Evolutionary conservation across 306 rosid genomes (phyloP).

Genomic region (Cajanus cajan): DNA sequence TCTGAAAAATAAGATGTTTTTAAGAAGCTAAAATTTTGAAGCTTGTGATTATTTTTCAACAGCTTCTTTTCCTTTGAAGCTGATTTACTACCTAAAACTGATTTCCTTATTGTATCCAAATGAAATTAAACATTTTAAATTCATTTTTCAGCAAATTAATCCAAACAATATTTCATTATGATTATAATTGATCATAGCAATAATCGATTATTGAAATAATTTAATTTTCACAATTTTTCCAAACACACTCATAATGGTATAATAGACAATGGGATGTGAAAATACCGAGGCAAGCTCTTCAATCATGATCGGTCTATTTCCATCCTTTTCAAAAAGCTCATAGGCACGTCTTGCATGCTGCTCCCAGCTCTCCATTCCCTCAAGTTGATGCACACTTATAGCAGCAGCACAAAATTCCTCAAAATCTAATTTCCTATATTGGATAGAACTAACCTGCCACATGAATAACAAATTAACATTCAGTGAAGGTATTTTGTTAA

Average conservation of each 20-base stretch:
- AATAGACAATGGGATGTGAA: neutral
- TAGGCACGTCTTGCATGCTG: constrained; percentile 81
- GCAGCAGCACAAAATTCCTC: constrained; percentile 94
- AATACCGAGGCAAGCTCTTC: constrained; percentile 90
- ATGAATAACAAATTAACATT: neutral
- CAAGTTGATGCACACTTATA: constrained; percentile 80
- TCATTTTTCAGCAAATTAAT: no score
- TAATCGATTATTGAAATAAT: no score
- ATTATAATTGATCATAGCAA: no score
- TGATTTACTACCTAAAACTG: no score
- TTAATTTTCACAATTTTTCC: no score
- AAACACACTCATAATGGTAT: neutral
- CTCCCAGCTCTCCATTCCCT: constrained; percentile 81
- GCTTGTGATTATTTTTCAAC: no score
- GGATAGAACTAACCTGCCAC: constrained; percentile 72
- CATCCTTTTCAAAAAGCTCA: constrained; percentile 84
- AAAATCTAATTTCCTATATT: constrained; percentile 75
- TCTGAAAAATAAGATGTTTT: no score
- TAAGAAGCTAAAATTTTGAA: no score
- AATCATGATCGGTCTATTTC: constrained; percentile 82
- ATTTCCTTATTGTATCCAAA: no score
- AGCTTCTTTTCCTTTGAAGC: no score
- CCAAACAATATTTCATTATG: no score
- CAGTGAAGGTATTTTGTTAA: neutral
- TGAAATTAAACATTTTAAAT: no score